Evolutionary conservation across 495 filamentous ascomycete species (phyloP).

Genomic region (Neurospora intermedia): DNA sequence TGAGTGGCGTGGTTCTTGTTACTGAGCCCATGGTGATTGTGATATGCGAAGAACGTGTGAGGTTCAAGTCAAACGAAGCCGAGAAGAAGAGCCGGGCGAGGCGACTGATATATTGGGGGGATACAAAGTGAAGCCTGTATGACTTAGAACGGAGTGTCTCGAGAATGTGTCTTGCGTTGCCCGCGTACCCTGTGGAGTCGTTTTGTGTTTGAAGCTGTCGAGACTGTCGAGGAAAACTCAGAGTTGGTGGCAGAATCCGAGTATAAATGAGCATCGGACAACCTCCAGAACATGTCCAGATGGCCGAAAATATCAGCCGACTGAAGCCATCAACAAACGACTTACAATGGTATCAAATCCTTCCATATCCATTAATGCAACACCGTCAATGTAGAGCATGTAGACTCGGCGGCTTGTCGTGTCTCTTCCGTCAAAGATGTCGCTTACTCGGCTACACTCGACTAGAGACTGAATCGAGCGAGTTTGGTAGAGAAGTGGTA

Average conservation of each 20-base stretch:
- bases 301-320: background rate
- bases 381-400: background rate
- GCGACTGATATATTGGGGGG: background rate
- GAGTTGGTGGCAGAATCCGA: background rate
- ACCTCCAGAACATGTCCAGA: background rate
- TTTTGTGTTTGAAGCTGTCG: background rate
- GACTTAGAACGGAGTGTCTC: background rate
- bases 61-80: background rate
- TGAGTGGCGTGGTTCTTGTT: background rate
- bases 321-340: background rate
- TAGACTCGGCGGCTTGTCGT: background rate
- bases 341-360: background rate
- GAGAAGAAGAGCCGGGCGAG: background rate
- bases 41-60: background rate
- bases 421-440: background rate
- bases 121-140: background rate
- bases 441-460: background rate
- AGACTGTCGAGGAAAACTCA: background rate
- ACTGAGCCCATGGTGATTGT: background rate
- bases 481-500: background rate
- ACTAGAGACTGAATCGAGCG: background rate
- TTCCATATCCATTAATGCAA: background rate
- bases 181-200: background rate
- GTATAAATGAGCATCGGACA: background rate
- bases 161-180: background rate